Percentiles rank a stretch among this genome's conserved stretches.
These are phyloP conservation scores for Lycium barbarum DNA, from an alignment of 257 asterid genomes.

Conservation along the genomic window DNA sequence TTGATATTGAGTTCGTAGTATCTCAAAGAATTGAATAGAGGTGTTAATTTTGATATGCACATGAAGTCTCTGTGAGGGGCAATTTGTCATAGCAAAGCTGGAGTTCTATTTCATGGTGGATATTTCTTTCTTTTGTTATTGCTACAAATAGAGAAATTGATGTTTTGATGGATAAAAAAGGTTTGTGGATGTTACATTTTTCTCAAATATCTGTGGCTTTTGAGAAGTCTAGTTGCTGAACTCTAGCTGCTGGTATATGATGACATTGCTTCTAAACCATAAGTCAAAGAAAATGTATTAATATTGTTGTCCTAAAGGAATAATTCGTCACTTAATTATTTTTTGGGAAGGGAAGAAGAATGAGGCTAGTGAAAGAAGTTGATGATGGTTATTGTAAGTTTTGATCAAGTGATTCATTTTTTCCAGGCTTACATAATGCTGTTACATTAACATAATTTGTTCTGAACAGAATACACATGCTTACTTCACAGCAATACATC, in stretches of 20 bases:
- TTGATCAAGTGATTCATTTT: neutral
- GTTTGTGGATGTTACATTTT: neutral
- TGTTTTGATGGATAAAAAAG: constrained; percentile 1
- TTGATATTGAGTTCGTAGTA: neutral
- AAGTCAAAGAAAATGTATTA: neutral
- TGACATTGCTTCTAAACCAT: neutral
- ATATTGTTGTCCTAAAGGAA: neutral
- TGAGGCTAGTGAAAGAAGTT: neutral
- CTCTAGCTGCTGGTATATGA: neutral
- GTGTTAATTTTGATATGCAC: neutral
- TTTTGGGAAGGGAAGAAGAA: neutral
- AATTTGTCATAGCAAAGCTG: neutral
- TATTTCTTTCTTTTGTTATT: neutral
- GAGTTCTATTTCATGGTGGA: neutral
- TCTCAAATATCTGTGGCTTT: neutral
- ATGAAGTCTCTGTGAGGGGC: neutral
- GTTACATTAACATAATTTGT: constrained; percentile 5
- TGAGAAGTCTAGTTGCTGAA: constrained; percentile 15
- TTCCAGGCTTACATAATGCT: constrained; percentile 15
- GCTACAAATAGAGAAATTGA: neutral
- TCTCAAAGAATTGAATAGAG: constrained; percentile 8
- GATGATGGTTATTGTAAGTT: constrained; percentile 1
- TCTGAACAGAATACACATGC: neutral
- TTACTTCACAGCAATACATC: neutral
- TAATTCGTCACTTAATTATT: neutral